Conservation (phyloP, 257 asterid species). For the Catharanthus roseus region DNA sequence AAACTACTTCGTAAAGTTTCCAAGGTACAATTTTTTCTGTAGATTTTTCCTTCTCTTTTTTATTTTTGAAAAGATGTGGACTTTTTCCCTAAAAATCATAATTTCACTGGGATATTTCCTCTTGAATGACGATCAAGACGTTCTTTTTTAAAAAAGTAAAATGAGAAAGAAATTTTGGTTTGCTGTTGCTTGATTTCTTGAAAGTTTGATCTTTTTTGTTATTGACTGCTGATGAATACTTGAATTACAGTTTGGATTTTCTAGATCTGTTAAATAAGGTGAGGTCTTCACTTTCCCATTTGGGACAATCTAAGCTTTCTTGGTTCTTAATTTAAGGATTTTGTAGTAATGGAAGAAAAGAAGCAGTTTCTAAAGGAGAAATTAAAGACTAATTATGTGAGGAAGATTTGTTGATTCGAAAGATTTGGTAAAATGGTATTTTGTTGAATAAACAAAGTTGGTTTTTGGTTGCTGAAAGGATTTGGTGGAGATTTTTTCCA, state of each 20-base stretch:
- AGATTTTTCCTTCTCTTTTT: background rate
- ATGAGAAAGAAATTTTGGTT: background rate
- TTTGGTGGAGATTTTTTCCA: too few relatives aligned
- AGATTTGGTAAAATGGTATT: too few relatives aligned
- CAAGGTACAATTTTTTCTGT: background rate
- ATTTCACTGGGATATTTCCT: background rate
- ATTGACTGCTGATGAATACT: slow-evolving; percentile 39
- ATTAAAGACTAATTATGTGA: too few relatives aligned
- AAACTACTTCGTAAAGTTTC: background rate
- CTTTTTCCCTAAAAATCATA: too few relatives aligned
- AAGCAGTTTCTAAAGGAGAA: too few relatives aligned
- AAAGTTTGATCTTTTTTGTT: background rate
- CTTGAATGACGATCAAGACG: slow-evolving; percentile 2
- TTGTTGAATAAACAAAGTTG: too few relatives aligned
- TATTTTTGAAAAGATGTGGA: too few relatives aligned
- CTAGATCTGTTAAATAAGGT: slow-evolving; percentile 46
- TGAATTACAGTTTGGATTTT: slow-evolving; percentile 34
- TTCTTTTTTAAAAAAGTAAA: background rate
- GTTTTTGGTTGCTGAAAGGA: too few relatives aligned
- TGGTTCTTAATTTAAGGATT: slow-evolving; percentile 37
- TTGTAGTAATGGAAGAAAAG: slow-evolving; percentile 33
- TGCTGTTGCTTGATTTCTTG: background rate
- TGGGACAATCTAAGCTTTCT: slow-evolving; percentile 39
- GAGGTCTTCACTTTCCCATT: slow-evolving; percentile 41
- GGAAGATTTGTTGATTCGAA: too few relatives aligned